A percentile compares a stretch with the other conserved stretches of the same genome.
Evolutionary conservation across 106 monocot species (phyloP).

Genomic region (Dendrobium chrysotoxum): DNA sequence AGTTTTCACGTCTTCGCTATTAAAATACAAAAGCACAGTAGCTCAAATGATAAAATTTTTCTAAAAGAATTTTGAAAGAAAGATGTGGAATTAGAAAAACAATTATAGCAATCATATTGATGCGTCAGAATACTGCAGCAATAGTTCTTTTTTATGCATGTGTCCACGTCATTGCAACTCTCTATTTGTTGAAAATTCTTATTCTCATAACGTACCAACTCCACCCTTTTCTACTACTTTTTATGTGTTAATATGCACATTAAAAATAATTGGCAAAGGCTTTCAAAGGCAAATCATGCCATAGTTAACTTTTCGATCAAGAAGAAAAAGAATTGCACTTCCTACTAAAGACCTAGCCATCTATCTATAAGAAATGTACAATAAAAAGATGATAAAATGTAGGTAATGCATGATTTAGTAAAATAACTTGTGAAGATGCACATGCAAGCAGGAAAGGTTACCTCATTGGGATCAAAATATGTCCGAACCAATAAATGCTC

Average conservation of each 20-base stretch:
- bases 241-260: too few species aligned
- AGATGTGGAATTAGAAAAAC: neutral
- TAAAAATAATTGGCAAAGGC: too few species aligned
- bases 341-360: neutral
- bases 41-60: too few species aligned
- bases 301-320: too few species aligned
- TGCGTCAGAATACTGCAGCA: neutral
- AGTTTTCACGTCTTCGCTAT: too few species aligned
- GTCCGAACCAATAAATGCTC: conserved; percentile 92
- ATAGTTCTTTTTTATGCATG: neutral
- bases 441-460: conserved; percentile 11
- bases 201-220: too few species aligned
- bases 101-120: neutral
- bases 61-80: neutral
- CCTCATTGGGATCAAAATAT: conserved; percentile 97
- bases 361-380: neutral
- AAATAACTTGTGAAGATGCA: neutral
- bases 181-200: neutral
- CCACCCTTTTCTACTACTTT: too few species aligned
- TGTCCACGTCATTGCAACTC: neutral
- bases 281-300: too few species aligned
- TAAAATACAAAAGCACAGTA: too few species aligned
- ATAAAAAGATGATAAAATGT: neutral
- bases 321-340: too few species aligned
- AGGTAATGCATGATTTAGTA: neutral